Conservation (phyloP, 2,329 filamentous ascomycete genomes). For the Pezicula radicicola region DNA sequence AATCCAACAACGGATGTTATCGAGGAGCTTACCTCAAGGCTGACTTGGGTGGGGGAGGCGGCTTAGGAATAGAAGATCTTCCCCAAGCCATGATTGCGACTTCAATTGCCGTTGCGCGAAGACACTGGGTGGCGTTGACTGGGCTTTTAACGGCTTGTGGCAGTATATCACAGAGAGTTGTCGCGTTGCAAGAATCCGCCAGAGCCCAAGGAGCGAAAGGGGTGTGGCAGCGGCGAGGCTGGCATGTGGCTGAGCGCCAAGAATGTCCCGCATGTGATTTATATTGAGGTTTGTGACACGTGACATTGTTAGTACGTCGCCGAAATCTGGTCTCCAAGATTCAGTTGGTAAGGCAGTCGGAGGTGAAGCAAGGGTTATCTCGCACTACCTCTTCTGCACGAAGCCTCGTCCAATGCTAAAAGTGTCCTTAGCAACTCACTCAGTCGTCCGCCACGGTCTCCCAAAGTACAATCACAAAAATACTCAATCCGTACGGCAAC, state of each 20-base stretch:
- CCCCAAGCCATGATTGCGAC: slow-evolving; percentile 31
- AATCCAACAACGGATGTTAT: background rate
- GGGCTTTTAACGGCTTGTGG: background rate
- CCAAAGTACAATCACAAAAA: too few relatives aligned
- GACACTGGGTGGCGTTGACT: background rate
- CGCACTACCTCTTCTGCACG: background rate
- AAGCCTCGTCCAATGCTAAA: slow-evolving; percentile 15
- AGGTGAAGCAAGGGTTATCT: slow-evolving; percentile 10
- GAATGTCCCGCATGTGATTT: background rate
- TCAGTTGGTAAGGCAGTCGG: background rate
- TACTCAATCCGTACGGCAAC: slow-evolving; percentile 15
- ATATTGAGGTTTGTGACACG: background rate
- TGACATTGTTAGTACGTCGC: background rate
- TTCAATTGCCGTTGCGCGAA: background rate
- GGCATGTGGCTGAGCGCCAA: too few relatives aligned
- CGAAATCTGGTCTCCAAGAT: background rate
- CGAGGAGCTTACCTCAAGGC: slow-evolving; percentile 25
- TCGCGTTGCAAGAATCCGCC: background rate
- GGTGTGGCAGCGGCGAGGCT: too few relatives aligned
- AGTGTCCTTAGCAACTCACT: slow-evolving; percentile 7
- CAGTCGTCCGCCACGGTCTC: too few relatives aligned
- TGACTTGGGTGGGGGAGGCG: slow-evolving; percentile 28
- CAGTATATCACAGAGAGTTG: background rate
- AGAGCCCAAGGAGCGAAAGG: too few relatives aligned
- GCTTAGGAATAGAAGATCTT: slow-evolving; percentile 15